Percentiles rank a stretch among this genome's conserved stretches.
Evolutionary conservation across 1,284 basidiomycete species (phyloP).

Genomic region (Ustilago shanxiensis): DNA sequence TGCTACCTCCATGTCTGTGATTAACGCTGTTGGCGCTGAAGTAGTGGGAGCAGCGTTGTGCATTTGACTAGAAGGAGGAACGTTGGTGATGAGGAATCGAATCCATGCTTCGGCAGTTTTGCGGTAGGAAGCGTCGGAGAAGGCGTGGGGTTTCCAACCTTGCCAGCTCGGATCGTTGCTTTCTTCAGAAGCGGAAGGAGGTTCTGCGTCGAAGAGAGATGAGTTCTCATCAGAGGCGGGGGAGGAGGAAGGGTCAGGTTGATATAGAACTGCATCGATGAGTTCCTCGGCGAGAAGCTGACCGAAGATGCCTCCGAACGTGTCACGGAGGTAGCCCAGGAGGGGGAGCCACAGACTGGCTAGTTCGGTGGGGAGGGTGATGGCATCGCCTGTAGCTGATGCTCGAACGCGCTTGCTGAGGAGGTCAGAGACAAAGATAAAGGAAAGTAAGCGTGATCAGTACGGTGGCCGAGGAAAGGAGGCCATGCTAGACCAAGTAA

Average conservation of each 20-base stretch:
- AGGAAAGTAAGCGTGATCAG: no score
- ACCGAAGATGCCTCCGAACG: constrained; percentile 31
- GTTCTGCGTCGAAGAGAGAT: background rate
- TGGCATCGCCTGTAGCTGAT: background rate
- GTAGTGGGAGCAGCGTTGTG: background rate
- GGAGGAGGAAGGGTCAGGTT: background rate
- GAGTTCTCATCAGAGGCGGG: background rate
- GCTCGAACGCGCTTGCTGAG: constrained; percentile 28
- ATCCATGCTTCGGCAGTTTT: constrained; percentile 44
- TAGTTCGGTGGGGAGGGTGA: constrained; percentile 27
- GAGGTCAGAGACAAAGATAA: no score
- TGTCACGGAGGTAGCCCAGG: constrained; percentile 35
- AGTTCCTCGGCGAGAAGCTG: constrained; percentile 36
- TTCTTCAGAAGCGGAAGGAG: background rate
- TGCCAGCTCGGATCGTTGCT: constrained; percentile 16
- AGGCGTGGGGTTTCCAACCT: constrained; percentile 22
- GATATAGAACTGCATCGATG: constrained; percentile 15
- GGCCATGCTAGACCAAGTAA: background rate
- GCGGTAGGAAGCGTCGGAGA: constrained; percentile 22
- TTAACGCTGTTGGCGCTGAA: constrained; percentile 12
- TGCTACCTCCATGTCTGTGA: constrained; percentile 21
- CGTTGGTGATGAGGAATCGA: constrained; percentile 24
- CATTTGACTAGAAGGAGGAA: constrained; percentile 13
- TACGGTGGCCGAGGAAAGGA: no score
- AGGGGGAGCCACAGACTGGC: constrained; percentile 35